These are phyloP conservation scores for Ascochyta koolunga DNA, from an alignment of 2,329 filamentous ascomycete genomes.

Conservation along the genomic window DNA sequence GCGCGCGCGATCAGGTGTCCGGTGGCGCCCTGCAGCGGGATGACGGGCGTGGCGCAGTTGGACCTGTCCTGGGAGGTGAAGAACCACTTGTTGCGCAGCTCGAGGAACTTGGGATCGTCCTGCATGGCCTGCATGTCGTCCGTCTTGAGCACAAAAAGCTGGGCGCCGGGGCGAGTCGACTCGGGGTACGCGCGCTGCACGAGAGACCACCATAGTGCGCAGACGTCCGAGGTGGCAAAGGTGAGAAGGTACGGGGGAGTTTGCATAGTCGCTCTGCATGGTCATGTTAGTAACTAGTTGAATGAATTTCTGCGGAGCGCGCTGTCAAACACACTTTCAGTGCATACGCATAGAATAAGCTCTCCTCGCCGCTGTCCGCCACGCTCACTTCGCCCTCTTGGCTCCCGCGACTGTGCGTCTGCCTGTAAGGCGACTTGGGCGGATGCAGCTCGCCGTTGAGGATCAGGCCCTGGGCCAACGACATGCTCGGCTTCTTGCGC, in stretches of 20 bases:
- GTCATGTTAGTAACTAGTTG: slow-evolving; percentile 23
- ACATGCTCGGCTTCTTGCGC: slow-evolving; percentile 43
- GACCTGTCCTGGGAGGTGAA: slow-evolving; percentile 35
- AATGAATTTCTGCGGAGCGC: too few relatives aligned
- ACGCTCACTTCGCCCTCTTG: slow-evolving; percentile 6
- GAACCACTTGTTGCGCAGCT: slow-evolving; percentile 45
- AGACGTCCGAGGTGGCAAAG: slow-evolving; percentile 40
- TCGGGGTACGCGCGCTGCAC: slow-evolving; percentile 40
- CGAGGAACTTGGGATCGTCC: slow-evolving; percentile 36
- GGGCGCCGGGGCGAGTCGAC: slow-evolving; percentile 37
- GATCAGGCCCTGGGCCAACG: slow-evolving; percentile 45
- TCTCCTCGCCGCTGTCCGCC: slow-evolving; percentile 19
- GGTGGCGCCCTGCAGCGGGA: slow-evolving; percentile 39
- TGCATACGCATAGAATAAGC: slow-evolving; percentile 46
- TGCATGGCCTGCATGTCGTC: slow-evolving; percentile 45
- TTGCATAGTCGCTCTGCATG: slow-evolving; percentile 37
- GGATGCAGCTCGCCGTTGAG: slow-evolving; percentile 38
- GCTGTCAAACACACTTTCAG: slow-evolving; percentile 38
- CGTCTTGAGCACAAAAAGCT: slow-evolving; percentile 44
- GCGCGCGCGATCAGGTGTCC: slow-evolving; percentile 25
- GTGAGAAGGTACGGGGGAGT: slow-evolving; percentile 44
- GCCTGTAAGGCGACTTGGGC: slow-evolving; percentile 25
- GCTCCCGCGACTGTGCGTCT: slow-evolving; percentile 15
- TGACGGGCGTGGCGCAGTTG: slow-evolving; percentile 28
- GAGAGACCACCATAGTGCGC: slow-evolving; percentile 44